Conservation (phyloP, 371 early-diverging fungal genomes). For the Circinella minor region DNA sequence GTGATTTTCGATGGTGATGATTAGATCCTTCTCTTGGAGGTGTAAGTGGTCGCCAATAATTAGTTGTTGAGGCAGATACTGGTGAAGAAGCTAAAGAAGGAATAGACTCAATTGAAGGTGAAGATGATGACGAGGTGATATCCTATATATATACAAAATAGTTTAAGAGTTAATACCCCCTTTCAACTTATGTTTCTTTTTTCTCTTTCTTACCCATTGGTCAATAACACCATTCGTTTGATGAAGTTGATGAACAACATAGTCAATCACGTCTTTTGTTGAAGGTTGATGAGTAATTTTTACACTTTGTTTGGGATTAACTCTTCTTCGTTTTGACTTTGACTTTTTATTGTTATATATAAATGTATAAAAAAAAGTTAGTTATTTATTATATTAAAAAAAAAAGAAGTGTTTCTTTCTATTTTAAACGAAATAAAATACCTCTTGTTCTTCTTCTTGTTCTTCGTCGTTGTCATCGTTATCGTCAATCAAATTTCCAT, state of each 20-base stretch:
- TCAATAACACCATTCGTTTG: background rate
- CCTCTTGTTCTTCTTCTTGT: background rate
- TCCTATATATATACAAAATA: background rate
- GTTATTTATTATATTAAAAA: too few species aligned
- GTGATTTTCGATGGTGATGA: background rate
- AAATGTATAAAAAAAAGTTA: background rate
- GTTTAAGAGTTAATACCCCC: too few species aligned
- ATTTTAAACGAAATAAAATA: background rate
- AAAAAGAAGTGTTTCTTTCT: background rate
- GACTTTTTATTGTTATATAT: background rate
- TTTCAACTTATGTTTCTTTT: slow-evolving; percentile 1
- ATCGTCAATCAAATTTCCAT: slow-evolving; percentile 42
- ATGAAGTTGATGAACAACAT: slow-evolving; percentile 25
- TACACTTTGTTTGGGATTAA: background rate
- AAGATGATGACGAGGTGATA: background rate
- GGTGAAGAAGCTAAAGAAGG: slow-evolving; percentile 15
- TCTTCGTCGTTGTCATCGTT: slow-evolving; percentile 27
- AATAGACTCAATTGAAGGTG: background rate
- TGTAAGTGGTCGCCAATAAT: slow-evolving; percentile 23
- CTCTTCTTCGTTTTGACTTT: slow-evolving; percentile 5
- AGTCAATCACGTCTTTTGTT: slow-evolving; percentile 31
- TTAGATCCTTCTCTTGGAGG: slow-evolving; percentile 22
- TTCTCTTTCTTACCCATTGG: slow-evolving; percentile 2
- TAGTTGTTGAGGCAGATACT: background rate
- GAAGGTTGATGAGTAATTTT: slow-evolving; percentile 21